Conservation (phyloP, 202 grass and related monocot species). For the Carex arenaria region DNA sequence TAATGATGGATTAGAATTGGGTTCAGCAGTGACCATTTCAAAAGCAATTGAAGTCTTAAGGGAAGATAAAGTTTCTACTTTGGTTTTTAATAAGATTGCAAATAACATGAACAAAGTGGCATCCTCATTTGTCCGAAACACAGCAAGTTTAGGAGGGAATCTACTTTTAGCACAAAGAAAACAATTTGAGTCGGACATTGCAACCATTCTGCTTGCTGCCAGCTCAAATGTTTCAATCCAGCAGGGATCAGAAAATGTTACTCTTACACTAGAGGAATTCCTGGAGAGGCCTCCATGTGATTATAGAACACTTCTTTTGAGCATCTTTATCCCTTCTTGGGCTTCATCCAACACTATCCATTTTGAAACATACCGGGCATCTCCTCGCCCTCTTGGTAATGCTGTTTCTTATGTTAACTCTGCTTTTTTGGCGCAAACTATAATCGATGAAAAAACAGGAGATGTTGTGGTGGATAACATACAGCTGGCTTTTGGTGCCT, state of each 20-base stretch:
- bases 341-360: constrained; percentile 32
- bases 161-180: constrained; percentile 60
- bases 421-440: constrained; percentile 31
- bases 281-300: constrained; percentile 49
- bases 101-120: constrained; percentile 67
- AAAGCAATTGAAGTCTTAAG: constrained; percentile 53
- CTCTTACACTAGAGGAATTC: constrained; percentile 55
- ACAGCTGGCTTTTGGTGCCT: constrained; percentile 37
- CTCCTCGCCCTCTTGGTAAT: constrained; percentile 39
- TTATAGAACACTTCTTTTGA: constrained; percentile 45
- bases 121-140: constrained; percentile 63
- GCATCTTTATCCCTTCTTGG: constrained; percentile 55
- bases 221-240: constrained; percentile 41
- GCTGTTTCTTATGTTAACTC: constrained; percentile 37
- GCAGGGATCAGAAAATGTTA: constrained; percentile 30
- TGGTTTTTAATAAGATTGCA: constrained; percentile 52
- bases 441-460: constrained; percentile 11
- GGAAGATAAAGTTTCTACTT: constrained; percentile 16
- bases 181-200: constrained; percentile 47
- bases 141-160: constrained; percentile 66
- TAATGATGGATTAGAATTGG: constrained; percentile 58
- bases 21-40: constrained; percentile 51
- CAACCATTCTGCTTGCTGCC: constrained; percentile 51
- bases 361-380: constrained; percentile 62
- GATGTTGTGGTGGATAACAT: constrained; percentile 21